Percentiles rank a stretch among this genome's conserved stretches.
phyloP scores from a whole-genome alignment of 140 eudicot genomes.

The Cichorium intybus region DNA sequence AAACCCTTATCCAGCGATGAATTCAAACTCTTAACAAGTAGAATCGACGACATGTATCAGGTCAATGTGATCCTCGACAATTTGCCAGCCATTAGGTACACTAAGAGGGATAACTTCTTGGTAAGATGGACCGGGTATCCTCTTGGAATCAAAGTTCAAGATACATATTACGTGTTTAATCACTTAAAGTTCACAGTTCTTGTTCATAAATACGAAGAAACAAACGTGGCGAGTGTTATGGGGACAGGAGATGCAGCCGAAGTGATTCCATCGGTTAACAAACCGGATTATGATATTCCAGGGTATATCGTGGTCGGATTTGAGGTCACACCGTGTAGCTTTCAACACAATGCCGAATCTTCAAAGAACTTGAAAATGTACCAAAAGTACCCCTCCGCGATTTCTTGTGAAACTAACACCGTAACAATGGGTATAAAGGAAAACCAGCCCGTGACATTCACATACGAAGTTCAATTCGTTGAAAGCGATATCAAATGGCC shows the following conservation, averaged over 20 bases:
- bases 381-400: slow-evolving; percentile 37
- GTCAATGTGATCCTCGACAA: slow-evolving; percentile 63
- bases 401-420: slow-evolving; percentile 38
- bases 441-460: slow-evolving; percentile 45
- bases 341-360: slow-evolving; percentile 35
- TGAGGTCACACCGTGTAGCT: slow-evolving; percentile 58
- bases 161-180: slow-evolving; percentile 49
- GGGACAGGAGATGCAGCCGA: slow-evolving; percentile 62
- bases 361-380: slow-evolving; percentile 41
- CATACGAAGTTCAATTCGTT: slow-evolving; percentile 50
- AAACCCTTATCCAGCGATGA: slow-evolving; percentile 39
- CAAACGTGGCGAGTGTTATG: slow-evolving; percentile 52
- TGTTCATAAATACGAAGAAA: slow-evolving; percentile 54
- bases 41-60: slow-evolving; percentile 68
- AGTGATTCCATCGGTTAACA: slow-evolving; percentile 38
- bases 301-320: slow-evolving; percentile 61
- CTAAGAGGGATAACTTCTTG: slow-evolving; percentile 34
- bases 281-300: slow-evolving; percentile 37
- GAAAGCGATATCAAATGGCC: slow-evolving; percentile 67
- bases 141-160: slow-evolving; percentile 50
- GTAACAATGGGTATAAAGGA: slow-evolving; percentile 52
- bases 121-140: slow-evolving; percentile 62
- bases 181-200: slow-evolving; percentile 57
- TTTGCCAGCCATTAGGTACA: slow-evolving; percentile 50
- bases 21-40: slow-evolving; percentile 40